These are phyloP conservation scores for Neurospora sp. DNA, from an alignment of 495 filamentous ascomycete genomes.

Conservation along the genomic window DNA sequence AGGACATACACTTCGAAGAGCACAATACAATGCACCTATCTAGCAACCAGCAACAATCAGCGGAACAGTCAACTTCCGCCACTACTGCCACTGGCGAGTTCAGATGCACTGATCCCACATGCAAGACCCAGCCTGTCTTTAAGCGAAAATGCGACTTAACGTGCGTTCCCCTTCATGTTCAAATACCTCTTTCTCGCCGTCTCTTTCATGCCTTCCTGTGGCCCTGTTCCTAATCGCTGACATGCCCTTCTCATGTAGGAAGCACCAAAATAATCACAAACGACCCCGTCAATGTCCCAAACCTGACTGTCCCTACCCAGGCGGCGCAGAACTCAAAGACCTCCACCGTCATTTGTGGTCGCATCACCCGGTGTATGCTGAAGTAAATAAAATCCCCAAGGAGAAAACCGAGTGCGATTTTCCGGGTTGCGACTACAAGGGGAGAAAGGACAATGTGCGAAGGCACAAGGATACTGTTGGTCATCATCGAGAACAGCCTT, in stretches of 20 bases:
- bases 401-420: constrained; percentile 3
- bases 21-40: not conserved
- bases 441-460: constrained; percentile 10
- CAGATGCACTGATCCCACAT: not conserved
- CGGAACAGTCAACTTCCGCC: not conserved
- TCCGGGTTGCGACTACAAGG: constrained; percentile 2
- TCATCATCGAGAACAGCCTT: not conserved
- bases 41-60: not conserved
- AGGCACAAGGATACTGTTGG: not conserved
- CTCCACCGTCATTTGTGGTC: constrained; percentile 15
- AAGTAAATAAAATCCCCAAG: not conserved
- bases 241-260: not conserved
- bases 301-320: not conserved
- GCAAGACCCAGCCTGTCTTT: not conserved
- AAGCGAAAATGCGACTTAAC: not conserved
- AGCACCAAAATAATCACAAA: constrained; percentile 11
- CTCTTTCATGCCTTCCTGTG: not conserved
- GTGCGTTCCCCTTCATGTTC: not conserved
- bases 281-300: not conserved
- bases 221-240: not conserved
- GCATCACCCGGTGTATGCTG: not conserved
- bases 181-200: not conserved
- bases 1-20: not conserved
- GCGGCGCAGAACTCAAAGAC: constrained; percentile 3
- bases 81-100: not conserved